Conservation (phyloP, 768 basidiomycete species). For the Suillus hirtellus region DNA sequence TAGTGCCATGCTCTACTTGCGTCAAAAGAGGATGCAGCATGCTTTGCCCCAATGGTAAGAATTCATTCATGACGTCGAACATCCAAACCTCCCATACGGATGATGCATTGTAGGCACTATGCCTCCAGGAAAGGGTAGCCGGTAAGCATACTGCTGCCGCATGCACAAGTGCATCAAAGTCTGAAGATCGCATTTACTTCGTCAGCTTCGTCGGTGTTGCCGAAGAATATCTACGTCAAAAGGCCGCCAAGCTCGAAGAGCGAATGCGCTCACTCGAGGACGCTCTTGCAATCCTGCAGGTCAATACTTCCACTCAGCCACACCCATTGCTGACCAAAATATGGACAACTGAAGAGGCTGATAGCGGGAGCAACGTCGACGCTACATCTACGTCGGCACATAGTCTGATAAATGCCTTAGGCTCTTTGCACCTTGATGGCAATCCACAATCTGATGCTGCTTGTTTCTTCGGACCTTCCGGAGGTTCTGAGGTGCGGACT, state of each 20-base stretch:
- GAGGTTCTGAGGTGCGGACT: constrained; percentile 47
- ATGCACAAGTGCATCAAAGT: background rate
- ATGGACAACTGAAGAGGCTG: constrained; percentile 28
- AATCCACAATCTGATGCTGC: constrained; percentile 17
- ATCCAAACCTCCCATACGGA: background rate
- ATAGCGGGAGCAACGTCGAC: constrained; percentile 25
- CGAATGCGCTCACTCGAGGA: constrained; percentile 57
- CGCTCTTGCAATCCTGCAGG: constrained; percentile 49
- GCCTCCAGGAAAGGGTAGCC: constrained; percentile 55
- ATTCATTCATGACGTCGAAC: constrained; percentile 1
- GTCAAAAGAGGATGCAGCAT: constrained; percentile 48
- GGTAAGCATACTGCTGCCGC: constrained; percentile 32
- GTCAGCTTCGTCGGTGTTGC: constrained; percentile 52
- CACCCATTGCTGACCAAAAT: constrained; percentile 44
- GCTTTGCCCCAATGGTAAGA: constrained; percentile 52
- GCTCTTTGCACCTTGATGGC: constrained; percentile 47
- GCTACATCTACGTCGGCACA: constrained; percentile 11
- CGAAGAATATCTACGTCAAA: constrained; percentile 52
- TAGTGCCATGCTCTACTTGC: constrained; percentile 42
- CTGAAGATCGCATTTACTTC: background rate
- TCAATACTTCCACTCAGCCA: constrained; percentile 36
- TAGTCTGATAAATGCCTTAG: constrained; percentile 37
- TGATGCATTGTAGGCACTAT: constrained; percentile 41
- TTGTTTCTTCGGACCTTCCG: constrained; percentile 49
- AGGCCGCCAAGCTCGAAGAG: constrained; percentile 46